Base-by-base conservation (phyloP, 805 yeast species). In the Yamadazyma sp. region DNA sequence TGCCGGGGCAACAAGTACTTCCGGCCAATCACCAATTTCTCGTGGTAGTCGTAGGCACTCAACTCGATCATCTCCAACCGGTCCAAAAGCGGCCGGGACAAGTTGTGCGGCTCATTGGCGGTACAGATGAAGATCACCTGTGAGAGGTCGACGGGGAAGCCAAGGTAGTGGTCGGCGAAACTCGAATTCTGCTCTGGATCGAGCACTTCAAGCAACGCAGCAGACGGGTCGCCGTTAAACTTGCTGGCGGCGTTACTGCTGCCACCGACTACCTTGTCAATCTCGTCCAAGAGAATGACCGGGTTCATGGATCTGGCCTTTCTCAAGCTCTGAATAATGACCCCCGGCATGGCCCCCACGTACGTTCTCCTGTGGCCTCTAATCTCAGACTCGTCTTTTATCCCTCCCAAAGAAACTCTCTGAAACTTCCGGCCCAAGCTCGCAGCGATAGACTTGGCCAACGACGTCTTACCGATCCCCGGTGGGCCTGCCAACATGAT, bases 331-430 rank as follows among this genome's bases (percentile, higher is more conserved):
- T 82, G 90, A 20, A 85, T 74, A 18, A 88, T 65, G 31, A 84
- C 66, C 6, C 96, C 96, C 0, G 95, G 95, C 85, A 86, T 82
- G 1, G 95, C 87, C 5, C 96, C 96, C 25, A 88, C 90, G 56
- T 88, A 88, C 0, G 96, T 88, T 53, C 96, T 73, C 57, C 96
- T 70, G 58, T 88, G 96, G 2, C 96, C 96, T 45, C 95, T 73
- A 39, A 88, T 82, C 49, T 88, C 96, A 3, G 93, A 84, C 60
- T 87, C 95, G 53, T 88, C 95, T 46, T 84, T 80, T 29, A 88
- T 76, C 26, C 96, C 96, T 18, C 96, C 96, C 2, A 88, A 71
- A 2, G 95, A 84, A 12, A 88, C 72, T 28, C 95, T 70, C 55
- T 86, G 91, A 57, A 86, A 83, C 42, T 78, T 76, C 32, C 95